Evolutionary conservation across 2,329 filamentous ascomycete genomes (phyloP), one percentile per base, ranked within the genome.

Genomic region (Penicillium sp.): DNA sequence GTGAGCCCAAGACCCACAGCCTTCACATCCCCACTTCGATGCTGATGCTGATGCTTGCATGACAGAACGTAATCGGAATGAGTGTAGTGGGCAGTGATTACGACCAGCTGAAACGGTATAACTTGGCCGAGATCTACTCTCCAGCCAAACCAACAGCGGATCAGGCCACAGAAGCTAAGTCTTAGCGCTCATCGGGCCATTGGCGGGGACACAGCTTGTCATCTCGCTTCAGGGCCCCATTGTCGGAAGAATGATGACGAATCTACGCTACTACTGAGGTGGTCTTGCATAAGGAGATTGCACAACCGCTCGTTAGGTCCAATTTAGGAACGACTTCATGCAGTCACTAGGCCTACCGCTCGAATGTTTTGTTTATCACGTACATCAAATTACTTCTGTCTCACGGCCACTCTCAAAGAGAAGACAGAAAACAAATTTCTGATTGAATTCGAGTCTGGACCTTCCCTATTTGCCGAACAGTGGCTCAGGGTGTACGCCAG

Each of bases 1-100:
- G 81, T 83, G 66, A 59, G 77, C 57, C 38, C 42, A 31, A 15
- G 27, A 27, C 20, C 44, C 42, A 24, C 27, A 2, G 18, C 18
- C 18, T 33, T 8, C 23, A 18, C 12, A 12, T 10, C 25, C 27
- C 15, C 9, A 24, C 45, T 3, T 4, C 23, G 33, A n/a, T 9
- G 45, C 57, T 65, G 43, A 64, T 52, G n/a, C 15, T 31, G 43
- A 64, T 52, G n/a, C 15, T 31, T n/a, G 32, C 24, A 3, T 42
- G 15, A 37, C 56, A 84, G 81, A 83, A 83, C 57, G 66, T 84
- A 8, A 77, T 81, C 52, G 82, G 82, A 18, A 82, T 86, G 75
- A 83, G 81, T 55, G 81, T 85, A 7, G 79, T 84, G 4, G 77
- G 76, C 18, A 67, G 73, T 45, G 79, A 82, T 54, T 85, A 79